Conservation (phyloP, 2,329 filamentous ascomycete species). For the Zarea fungicola region DNA sequence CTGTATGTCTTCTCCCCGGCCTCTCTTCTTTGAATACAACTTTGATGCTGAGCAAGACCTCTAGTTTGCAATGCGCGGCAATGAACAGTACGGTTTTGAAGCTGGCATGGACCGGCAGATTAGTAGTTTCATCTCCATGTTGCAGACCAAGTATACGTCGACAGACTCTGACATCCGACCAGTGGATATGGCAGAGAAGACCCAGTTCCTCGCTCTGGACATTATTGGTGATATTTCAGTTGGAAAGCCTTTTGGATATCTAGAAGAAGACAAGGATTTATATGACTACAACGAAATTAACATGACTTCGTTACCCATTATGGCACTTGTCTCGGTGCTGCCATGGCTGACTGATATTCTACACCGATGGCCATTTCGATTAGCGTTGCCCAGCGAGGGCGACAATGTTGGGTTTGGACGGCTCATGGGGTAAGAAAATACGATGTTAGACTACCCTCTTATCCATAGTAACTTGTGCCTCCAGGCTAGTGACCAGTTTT, state of each 20-base stretch:
- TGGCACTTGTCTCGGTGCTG: conserved; percentile 32
- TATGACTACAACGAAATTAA: conserved; percentile 41
- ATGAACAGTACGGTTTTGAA: conserved; percentile 38
- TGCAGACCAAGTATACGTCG: conserved; percentile 43
- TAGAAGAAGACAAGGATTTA: conserved; percentile 44
- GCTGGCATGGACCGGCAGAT: conserved; percentile 35
- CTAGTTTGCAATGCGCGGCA: conserved; percentile 47
- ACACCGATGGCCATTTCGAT: conserved; percentile 32
- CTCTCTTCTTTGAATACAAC: neutral
- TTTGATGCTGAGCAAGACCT: conserved; percentile 5
- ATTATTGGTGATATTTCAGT: conserved; percentile 49
- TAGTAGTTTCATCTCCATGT: conserved; percentile 36
- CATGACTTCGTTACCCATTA: conserved; percentile 33
- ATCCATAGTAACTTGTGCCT: neutral
- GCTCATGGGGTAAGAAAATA: conserved; percentile 29
- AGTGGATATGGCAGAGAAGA: conserved; percentile 45
- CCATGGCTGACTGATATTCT: conserved; percentile 31
- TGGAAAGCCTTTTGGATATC: conserved; percentile 46
- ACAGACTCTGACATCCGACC: conserved; percentile 26
- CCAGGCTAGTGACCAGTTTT: conserved; percentile 22
- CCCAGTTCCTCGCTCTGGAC: conserved; percentile 49
- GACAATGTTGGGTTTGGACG: conserved; percentile 35
- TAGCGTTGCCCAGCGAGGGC: conserved; percentile 30
- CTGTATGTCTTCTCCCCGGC: conserved; percentile 26
- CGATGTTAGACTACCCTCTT: neutral